Conservation (phyloP, 768 basidiomycete species). For the Leccinum subgranulosum region DNA sequence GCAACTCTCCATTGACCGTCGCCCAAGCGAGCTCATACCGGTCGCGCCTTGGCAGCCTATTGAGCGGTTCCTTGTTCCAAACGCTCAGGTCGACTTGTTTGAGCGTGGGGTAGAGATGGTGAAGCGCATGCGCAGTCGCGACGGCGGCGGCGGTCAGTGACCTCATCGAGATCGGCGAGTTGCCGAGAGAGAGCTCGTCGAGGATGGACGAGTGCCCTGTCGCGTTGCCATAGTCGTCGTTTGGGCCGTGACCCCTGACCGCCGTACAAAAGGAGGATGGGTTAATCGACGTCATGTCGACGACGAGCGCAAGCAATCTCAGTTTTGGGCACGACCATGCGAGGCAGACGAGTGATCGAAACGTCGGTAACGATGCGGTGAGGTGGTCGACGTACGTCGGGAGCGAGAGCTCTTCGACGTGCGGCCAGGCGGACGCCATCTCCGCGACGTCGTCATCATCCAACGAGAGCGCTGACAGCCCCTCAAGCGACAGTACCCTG, state of each 20-base stretch:
- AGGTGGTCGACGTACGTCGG: conserved; percentile 15
- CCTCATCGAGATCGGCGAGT: conserved; percentile 12
- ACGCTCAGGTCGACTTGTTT: conserved; percentile 18
- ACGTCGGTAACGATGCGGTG: conserved; percentile 18
- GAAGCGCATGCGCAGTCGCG: conserved; percentile 10
- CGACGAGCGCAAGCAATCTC: conserved; percentile 20
- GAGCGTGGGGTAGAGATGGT: conserved; percentile 17
- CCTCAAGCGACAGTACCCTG: conserved; percentile 14
- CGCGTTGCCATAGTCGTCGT: background rate
- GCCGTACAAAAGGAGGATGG: background rate
- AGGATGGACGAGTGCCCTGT: conserved; percentile 3
- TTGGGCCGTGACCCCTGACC: background rate
- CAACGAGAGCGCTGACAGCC: conserved; percentile 12
- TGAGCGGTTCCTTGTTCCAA: conserved; percentile 14
- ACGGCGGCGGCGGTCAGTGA: conserved; percentile 7
- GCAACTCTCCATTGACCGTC: conserved; percentile 16
- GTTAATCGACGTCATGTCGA: conserved; percentile 13
- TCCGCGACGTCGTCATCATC: conserved; percentile 14
- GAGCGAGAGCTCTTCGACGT: conserved; percentile 18
- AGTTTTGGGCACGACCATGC: conserved; percentile 12
- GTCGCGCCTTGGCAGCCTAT: conserved; percentile 6
- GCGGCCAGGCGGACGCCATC: conserved; percentile 21
- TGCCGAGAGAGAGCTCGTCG: conserved; percentile 17
- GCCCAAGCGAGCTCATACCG: conserved; percentile 17
- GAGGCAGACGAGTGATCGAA: conserved; percentile 14